Evolutionary conservation across 2,329 filamentous ascomycete species (phyloP).

Genomic region (Diaporthe sp.): DNA sequence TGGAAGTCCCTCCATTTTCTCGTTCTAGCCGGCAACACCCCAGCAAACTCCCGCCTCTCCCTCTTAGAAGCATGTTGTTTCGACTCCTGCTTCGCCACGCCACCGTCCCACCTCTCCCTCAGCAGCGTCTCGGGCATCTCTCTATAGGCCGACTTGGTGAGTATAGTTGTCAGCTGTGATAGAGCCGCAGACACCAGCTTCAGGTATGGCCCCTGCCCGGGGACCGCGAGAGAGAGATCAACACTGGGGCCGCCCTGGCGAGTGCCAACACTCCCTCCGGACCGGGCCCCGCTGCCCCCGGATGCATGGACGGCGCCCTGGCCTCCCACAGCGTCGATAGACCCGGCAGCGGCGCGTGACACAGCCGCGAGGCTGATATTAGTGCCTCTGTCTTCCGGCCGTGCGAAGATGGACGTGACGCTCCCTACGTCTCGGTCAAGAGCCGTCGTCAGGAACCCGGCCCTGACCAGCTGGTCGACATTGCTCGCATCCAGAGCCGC

Average conservation of each 20-base stretch:
- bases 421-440: slow-evolving; percentile 51
- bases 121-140: slow-evolving; percentile 75
- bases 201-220: slow-evolving; percentile 76
- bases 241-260: slow-evolving; percentile 58
- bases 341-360: slow-evolving; percentile 76
- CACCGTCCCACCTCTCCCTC: slow-evolving; percentile 79
- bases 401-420: slow-evolving; percentile 56
- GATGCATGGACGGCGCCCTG: slow-evolving; percentile 73
- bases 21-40: slow-evolving; percentile 72
- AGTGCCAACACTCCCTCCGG: not conserved
- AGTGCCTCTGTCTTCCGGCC: slow-evolving; percentile 68
- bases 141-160: slow-evolving; percentile 71
- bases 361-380: slow-evolving; percentile 74
- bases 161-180: slow-evolving; percentile 70
- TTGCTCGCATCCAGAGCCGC: slow-evolving; percentile 59
- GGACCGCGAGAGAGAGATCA: slow-evolving; percentile 72
- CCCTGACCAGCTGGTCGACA: slow-evolving; percentile 71
- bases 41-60: slow-evolving; percentile 68
- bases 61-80: slow-evolving; percentile 61
- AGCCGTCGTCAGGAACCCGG: slow-evolving; percentile 75
- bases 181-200: slow-evolving; percentile 75
- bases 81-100: slow-evolving; percentile 61
- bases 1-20: slow-evolving; percentile 80
- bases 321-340: slow-evolving; percentile 78
- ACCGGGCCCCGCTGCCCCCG: slow-evolving; percentile 64